Percentiles rank a stretch among this genome's conserved stretches.
These are phyloP conservation scores for Rhamnella rubrinervis DNA, from an alignment of 331 rosid genomes.

Conservation along the genomic window DNA sequence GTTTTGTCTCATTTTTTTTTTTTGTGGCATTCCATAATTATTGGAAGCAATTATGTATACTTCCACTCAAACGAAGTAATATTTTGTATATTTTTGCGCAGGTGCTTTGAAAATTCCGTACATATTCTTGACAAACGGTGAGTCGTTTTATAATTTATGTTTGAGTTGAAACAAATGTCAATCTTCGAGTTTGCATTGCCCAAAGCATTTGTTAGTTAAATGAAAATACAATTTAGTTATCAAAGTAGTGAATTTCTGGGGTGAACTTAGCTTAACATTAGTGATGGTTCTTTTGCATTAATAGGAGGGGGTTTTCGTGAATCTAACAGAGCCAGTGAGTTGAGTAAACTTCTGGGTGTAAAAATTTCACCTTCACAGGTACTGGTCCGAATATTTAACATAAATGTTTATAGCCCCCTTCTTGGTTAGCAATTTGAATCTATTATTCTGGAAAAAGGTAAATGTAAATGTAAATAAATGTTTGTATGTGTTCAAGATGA, in stretches of 20 bases:
- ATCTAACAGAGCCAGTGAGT: slow-evolving; percentile 75
- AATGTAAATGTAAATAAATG: no score
- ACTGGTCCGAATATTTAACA: slow-evolving; percentile 3
- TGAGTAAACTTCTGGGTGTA: slow-evolving; percentile 65
- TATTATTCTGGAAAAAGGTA: not conserved
- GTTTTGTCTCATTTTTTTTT: no score
- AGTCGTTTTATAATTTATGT: slow-evolving; percentile 16
- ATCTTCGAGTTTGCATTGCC: not conserved
- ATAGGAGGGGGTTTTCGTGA: slow-evolving; percentile 91
- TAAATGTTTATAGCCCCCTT: slow-evolving; percentile 7
- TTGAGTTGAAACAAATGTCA: not conserved
- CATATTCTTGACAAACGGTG: slow-evolving; percentile 85
- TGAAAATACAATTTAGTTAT: not conserved
- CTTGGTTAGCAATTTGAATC: not conserved
- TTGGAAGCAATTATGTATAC: no score
- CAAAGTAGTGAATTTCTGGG: not conserved
- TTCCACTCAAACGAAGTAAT: no score
- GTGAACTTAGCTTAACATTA: not conserved
- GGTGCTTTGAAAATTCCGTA: slow-evolving; percentile 67
- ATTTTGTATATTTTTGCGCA: slow-evolving; percentile 11
- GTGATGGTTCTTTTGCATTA: not conserved
- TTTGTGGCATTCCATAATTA: no score
- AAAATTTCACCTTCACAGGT: slow-evolving; percentile 76
- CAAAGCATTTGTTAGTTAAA: not conserved
- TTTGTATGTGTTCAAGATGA: no score